Evolutionary conservation across 495 filamentous ascomycete genomes (phyloP).

Genomic region (Lepidopterella palustris): DNA sequence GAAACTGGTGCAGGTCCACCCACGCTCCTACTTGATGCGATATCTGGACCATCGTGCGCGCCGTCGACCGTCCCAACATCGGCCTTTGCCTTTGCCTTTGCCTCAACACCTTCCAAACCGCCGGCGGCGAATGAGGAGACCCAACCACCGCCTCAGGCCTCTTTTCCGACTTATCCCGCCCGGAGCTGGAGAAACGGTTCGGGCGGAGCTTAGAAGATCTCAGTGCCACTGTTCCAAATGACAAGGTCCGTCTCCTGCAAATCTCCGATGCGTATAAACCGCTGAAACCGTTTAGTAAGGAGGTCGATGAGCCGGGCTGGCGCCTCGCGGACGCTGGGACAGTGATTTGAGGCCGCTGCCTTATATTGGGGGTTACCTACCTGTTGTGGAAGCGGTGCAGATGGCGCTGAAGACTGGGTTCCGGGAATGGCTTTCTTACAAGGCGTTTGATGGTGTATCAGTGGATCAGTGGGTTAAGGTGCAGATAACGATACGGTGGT

Average conservation of each 20-base stretch:
- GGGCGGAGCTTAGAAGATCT: constrained; percentile 50
- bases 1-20: constrained; percentile 86
- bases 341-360: constrained; percentile 64
- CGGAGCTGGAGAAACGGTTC: constrained; percentile 48
- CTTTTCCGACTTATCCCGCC: constrained; percentile 39
- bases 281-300: constrained; percentile 44
- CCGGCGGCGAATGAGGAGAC: constrained; percentile 69
- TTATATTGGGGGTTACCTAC: constrained; percentile 66
- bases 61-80: constrained; percentile 57
- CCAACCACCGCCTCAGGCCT: constrained; percentile 60
- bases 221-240: constrained; percentile 49
- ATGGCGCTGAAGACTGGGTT: constrained; percentile 69
- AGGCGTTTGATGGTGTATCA: constrained; percentile 65
- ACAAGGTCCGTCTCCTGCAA: constrained; percentile 72
- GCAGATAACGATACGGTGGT: constrained; percentile 52
- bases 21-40: constrained; percentile 61
- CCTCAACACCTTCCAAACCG: constrained; percentile 77
- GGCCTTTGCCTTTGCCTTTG: constrained; percentile 67
- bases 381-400: constrained; percentile 55
- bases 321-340: constrained; percentile 64
- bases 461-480: constrained; percentile 50
- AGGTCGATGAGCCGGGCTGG: constrained; percentile 43
- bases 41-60: constrained; percentile 60
- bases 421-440: constrained; percentile 64
- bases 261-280: constrained; percentile 73